Conservation (phyloP, 257 asterid genomes). For the Ilex asprella region DNA sequence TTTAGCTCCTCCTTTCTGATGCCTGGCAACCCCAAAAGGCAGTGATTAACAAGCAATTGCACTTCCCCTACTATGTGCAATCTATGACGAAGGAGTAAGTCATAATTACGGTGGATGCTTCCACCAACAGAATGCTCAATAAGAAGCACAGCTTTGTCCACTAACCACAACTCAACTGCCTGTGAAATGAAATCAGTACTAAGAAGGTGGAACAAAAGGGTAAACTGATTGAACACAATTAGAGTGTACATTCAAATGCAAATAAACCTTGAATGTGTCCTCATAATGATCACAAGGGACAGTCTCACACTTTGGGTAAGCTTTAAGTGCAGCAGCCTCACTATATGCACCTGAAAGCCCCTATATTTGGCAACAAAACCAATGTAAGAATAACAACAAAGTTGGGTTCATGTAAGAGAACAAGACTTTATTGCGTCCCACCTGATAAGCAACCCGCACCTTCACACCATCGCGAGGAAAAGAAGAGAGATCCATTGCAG, state of each 20-base stretch:
- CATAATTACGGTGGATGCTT: conserved; percentile 91
- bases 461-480: conserved; percentile 41
- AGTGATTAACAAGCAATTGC: conserved; percentile 64
- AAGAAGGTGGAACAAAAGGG: conserved; percentile 12
- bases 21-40: conserved; percentile 88
- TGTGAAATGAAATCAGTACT: conserved; percentile 21
- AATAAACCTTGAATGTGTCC: conserved; percentile 71
- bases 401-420: not conserved
- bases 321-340: conserved; percentile 88
- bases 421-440: conserved; percentile 11
- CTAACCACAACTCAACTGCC: conserved; percentile 98
- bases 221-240: conserved; percentile 6
- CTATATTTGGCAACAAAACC: conserved; percentile 25
- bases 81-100: conserved; percentile 79
- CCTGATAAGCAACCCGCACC: conserved; percentile 94
- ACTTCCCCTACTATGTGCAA: conserved; percentile 97
- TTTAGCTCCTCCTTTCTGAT: conserved; percentile 68
- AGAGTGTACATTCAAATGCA: conserved; percentile 7
- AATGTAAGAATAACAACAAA: conserved; percentile 10
- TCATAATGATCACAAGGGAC: conserved; percentile 90
- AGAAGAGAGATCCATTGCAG: conserved; percentile 40
- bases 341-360: conserved; percentile 91
- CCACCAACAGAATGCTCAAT: conserved; percentile 95
- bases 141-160: conserved; percentile 91
- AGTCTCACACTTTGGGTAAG: conserved; percentile 81